phyloP scores from a whole-genome alignment of 371 early-diverging fungal genomes.

The Actinomucor elegans region DNA sequence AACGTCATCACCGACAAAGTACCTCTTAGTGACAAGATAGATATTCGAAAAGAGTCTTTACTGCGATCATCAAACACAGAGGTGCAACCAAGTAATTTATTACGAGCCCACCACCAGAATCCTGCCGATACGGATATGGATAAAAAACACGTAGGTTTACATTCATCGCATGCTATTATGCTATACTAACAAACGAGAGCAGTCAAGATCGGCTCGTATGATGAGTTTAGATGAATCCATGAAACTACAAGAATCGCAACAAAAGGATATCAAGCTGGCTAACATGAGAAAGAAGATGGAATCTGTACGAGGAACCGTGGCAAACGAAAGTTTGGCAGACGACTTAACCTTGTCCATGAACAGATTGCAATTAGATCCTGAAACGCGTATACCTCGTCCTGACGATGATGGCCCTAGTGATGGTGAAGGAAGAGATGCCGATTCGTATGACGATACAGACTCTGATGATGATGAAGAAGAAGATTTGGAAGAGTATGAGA shows the following conservation, averaged over 20 bases:
- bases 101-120: conserved; percentile 16
- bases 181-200: too few relatives aligned
- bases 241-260: conserved; percentile 33
- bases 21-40: conserved; percentile 11
- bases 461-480: conserved; percentile 32
- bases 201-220: conserved; percentile 19
- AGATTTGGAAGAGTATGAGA: conserved; percentile 19
- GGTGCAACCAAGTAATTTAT: conserved; percentile 3
- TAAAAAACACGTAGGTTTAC: not conserved
- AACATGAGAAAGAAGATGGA: conserved; percentile 30
- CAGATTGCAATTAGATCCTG: conserved; percentile 32
- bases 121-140: not conserved
- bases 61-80: conserved; percentile 10
- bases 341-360: conserved; percentile 34
- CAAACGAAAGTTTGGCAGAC: conserved; percentile 32
- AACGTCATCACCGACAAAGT: conserved; percentile 15
- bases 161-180: not conserved
- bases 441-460: conserved; percentile 17
- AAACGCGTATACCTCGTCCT: conserved; percentile 29
- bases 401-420: conserved; percentile 27
- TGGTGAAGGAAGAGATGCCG: conserved; percentile 13
- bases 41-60: conserved; percentile 21
- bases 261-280: conserved; percentile 32
- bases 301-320: conserved; percentile 2
- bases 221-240: conserved; percentile 42